These are phyloP conservation scores for Saccharomycopsis fermentans DNA, from an alignment of 805 yeast species.

Conservation along the genomic window DNA sequence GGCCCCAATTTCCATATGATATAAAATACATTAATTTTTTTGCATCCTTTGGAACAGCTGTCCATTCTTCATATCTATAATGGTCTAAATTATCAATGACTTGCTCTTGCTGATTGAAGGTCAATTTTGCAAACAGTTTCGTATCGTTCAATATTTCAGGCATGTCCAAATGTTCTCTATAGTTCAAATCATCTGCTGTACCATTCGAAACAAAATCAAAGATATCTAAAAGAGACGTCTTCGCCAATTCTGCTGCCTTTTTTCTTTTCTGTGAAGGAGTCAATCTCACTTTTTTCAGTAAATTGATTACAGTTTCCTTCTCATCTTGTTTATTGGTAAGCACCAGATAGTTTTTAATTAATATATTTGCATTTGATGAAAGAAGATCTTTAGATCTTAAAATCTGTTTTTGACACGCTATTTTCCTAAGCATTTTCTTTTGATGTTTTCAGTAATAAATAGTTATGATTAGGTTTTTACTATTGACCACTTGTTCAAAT, in stretches of 20 bases:
- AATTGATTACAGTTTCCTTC: neutral
- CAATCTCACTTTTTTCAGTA: neutral
- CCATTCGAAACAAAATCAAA: constrained; percentile 25
- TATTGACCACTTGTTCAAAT: too few relatives aligned
- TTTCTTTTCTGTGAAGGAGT: constrained; percentile 14
- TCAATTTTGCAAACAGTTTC: constrained; percentile 23
- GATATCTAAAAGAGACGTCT: constrained; percentile 22
- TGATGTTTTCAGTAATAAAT: too few relatives aligned
- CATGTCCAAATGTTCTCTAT: constrained; percentile 39
- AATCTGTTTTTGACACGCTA: neutral
- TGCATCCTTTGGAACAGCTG: constrained; percentile 33
- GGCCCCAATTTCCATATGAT: constrained; percentile 65
- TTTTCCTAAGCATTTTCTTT: neutral
- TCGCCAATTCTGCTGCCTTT: constrained; percentile 21
- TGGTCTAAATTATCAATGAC: constrained; percentile 40
- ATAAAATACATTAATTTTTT: constrained; percentile 52
- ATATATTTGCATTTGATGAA: neutral
- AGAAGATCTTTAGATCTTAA: neutral
- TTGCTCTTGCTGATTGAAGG: constrained; percentile 48
- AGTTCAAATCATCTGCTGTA: constrained; percentile 10
- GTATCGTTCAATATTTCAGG: constrained; percentile 34
- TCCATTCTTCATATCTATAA: constrained; percentile 45
- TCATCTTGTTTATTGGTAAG: neutral
- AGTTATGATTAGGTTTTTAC: too few relatives aligned
- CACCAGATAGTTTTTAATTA: neutral